Conservation (phyloP, 306 rosid genomes). For the Datisca glomerata region DNA sequence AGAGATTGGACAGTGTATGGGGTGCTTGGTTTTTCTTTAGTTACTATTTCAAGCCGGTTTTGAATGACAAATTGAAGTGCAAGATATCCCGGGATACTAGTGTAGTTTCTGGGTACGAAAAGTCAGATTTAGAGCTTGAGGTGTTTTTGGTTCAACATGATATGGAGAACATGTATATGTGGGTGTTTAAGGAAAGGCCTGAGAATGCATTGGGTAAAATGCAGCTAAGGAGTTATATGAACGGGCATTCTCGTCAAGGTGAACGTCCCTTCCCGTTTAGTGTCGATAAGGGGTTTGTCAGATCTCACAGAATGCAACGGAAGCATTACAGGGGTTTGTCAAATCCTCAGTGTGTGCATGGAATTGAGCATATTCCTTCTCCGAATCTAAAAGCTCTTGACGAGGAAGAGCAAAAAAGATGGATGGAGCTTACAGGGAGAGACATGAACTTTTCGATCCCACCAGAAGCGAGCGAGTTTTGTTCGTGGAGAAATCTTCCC, state of each 20-base stretch:
- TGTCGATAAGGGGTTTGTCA: conserved; percentile 22
- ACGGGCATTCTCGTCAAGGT: conserved; percentile 30
- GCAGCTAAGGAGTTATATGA: conserved; percentile 36
- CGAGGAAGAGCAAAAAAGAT: no score
- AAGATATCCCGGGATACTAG: conserved; percentile 17
- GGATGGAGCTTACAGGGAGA: no score
- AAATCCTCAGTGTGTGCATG: no score
- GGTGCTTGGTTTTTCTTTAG: conserved; percentile 31
- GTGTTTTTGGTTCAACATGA: conserved; percentile 34
- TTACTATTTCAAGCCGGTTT: conserved; percentile 23
- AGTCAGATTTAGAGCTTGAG: conserved; percentile 25
- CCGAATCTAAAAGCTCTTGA: no score
- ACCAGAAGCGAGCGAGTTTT: no score
- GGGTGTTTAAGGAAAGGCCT: conserved; percentile 35
- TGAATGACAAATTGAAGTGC: conserved; percentile 24
- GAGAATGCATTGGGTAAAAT: conserved; percentile 34
- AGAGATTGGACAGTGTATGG: conserved; percentile 27
- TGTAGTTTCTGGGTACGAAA: conserved; percentile 28
- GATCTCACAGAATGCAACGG: no score
- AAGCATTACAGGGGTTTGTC: no score
- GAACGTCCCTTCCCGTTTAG: conserved; percentile 29
- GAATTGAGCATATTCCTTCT: no score
- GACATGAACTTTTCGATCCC: no score
- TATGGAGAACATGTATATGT: conserved; percentile 38
- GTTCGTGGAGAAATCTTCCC: no score